These are phyloP conservation scores for Plantago major DNA, from an alignment of 257 asterid genomes.

Conservation along the genomic window DNA sequence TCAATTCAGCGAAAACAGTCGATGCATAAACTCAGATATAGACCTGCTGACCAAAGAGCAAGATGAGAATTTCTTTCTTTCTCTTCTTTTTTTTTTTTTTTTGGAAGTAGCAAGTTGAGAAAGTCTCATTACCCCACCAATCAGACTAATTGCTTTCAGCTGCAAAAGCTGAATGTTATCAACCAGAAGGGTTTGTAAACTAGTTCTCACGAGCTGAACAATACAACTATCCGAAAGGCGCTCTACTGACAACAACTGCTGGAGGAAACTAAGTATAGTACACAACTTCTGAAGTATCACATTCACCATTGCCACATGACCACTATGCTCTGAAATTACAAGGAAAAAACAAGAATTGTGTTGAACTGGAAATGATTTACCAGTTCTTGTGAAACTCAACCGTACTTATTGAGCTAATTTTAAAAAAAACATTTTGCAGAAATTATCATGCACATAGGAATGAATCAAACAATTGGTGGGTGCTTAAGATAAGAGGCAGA, in stretches of 20 bases:
- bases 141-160: slow-evolving; percentile 84
- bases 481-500: no score
- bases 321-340: no score
- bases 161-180: slow-evolving; percentile 93
- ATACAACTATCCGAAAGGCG: slow-evolving; percentile 94
- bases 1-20: slow-evolving; percentile 26
- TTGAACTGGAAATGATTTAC: no score
- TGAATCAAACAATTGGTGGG: no score
- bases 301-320: slow-evolving; percentile 61
- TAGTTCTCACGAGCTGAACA: slow-evolving; percentile 84
- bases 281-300: slow-evolving; percentile 87
- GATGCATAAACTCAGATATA: slow-evolving; percentile 15
- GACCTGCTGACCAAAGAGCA: slow-evolving; percentile 25
- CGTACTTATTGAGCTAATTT: no score
- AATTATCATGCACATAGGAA: no score
- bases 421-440: no score
- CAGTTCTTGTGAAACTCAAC: no score
- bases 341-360: no score
- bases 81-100: no score
- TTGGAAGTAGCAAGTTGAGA: slow-evolving; percentile 18
- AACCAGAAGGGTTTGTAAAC: slow-evolving; percentile 83
- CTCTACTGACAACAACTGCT: slow-evolving; percentile 77
- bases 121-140: slow-evolving; percentile 77
- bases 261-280: slow-evolving; percentile 77
- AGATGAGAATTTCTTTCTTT: slow-evolving; percentile 16